Evolutionary conservation across 2,329 filamentous ascomycete species (phyloP), one percentile per base, ranked within the genome.

Genomic region (Harringtonia lauricola): DNA sequence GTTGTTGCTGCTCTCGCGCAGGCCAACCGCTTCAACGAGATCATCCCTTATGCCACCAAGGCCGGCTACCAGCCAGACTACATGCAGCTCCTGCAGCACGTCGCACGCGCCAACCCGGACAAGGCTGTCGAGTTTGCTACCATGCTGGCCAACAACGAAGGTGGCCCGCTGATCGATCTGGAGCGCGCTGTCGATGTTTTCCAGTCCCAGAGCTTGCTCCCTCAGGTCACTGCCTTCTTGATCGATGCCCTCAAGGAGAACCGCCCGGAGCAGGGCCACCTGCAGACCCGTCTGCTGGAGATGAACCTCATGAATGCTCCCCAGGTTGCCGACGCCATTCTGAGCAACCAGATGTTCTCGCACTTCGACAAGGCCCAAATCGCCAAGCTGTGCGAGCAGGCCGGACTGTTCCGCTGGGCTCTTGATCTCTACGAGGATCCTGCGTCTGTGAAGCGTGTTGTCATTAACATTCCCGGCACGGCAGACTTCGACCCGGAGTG

Each of bases 241-340:
- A 76, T 98, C 22, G 92, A 98, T 64, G 90, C 89, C 3, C 75
- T 98, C 29, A 92, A 95, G 63, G 87, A 92, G 54, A 95, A 98
- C 68, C 83, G 82, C 55, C 88, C 88, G 1, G 92, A 98, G 63
- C 89, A 98, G 59, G 90, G 81, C 33, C 81, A 90, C 53, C 73
- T 98, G 33, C 92, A 98, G 66, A 98, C 94, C 19, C 83, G 92
- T 48, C 74, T 98, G 3, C 70, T 98, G 44, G 94, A 98, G 72
- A 96, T 98, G 89, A 98, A 98, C 64, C 67, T 98, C 50, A 74
- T 94, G 64, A 94, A 95, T 54, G 94, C 92, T 2, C 92, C 92
- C 41, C 92, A 96, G 63, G 94, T 98, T 43, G 92, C 94, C 4
- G 94, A 98, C 63, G 92, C 92, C 29, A 98, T 98, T 53, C 77